A percentile compares a stretch with the other conserved stretches of the same genome.
phyloP scores from a whole-genome alignment of 192 early-diverging fungal species.

The Coemansia reversa region DNA sequence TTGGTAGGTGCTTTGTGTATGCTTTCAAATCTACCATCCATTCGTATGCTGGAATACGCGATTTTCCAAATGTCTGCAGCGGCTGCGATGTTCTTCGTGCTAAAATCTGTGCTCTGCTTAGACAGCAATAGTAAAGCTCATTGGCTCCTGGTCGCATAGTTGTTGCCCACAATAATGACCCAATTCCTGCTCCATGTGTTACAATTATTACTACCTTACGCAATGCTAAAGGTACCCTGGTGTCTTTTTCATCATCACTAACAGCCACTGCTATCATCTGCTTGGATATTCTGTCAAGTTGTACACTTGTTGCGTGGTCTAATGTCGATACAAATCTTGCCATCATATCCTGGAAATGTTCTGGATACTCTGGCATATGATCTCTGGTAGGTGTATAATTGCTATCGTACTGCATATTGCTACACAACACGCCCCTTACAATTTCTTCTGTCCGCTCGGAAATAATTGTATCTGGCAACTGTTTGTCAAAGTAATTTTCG shows the following conservation, averaged over 20 bases:
- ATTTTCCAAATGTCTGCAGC: conserved; percentile 27
- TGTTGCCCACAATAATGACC: conserved; percentile 45
- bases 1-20: conserved; percentile 17
- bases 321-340: conserved; percentile 40
- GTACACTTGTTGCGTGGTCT: conserved; percentile 13
- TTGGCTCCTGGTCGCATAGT: conserved; percentile 23
- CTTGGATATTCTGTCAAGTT: conserved; percentile 6
- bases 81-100: conserved; percentile 14
- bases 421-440: background rate
- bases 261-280: background rate
- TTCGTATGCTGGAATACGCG: conserved; percentile 17
- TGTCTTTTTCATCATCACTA: background rate
- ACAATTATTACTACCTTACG: conserved; percentile 37
- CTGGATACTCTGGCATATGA: conserved; percentile 35
- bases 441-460: conserved; percentile 10
- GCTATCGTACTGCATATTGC: conserved; percentile 16
- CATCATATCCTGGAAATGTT: conserved; percentile 49
- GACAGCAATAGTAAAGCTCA: conserved; percentile 39
- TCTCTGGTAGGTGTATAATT: conserved; percentile 5
- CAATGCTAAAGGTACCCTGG: background rate
- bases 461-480: conserved; percentile 35
- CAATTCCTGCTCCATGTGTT: conserved; percentile 48
- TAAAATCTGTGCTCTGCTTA: conserved; percentile 22
- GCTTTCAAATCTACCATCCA: conserved; percentile 34
- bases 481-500: conserved; percentile 38